Evolutionary conservation across 2,329 filamentous ascomycete species (phyloP).

Genomic region (Colletotrichum euphorbiae): DNA sequence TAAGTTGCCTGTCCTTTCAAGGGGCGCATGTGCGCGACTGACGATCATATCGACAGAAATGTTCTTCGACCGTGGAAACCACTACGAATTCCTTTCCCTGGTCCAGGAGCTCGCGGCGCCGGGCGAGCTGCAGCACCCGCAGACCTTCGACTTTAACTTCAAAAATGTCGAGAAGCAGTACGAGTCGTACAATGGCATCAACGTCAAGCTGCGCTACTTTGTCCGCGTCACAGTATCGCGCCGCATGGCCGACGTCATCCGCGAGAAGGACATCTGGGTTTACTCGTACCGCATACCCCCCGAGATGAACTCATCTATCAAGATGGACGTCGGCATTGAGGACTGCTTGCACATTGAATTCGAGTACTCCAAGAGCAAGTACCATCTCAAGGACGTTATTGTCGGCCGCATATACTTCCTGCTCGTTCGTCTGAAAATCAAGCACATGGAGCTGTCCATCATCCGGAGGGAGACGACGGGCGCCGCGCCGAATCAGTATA

Average conservation of each 20-base stretch:
- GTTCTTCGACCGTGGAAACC: conserved; percentile 99
- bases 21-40: conserved; percentile 8
- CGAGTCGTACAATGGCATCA: conserved; percentile 99
- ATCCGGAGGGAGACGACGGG: conserved; percentile 97
- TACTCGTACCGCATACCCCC: conserved; percentile 98
- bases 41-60: conserved; percentile 76
- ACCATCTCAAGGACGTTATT: conserved; percentile 98
- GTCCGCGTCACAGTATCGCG: conserved; percentile 95
- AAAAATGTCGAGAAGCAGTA: conserved; percentile 99
- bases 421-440: conserved; percentile 96
- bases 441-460: conserved; percentile 99
- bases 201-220: conserved; percentile 98
- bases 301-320: conserved; percentile 98
- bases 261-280: conserved; percentile 99
- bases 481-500: conserved; percentile 97
- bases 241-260: conserved; percentile 96
- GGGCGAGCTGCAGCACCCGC: conserved; percentile 97
- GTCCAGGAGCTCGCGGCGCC: conserved; percentile 97
- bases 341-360: conserved; percentile 99
- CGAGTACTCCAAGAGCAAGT: conserved; percentile 99
- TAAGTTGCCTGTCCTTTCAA: conserved; percentile 53
- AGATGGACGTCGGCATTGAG: conserved; percentile 99
- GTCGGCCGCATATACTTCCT: conserved; percentile 99
- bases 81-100: conserved; percentile 98
- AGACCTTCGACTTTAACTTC: conserved; percentile 99